Percentiles rank a stretch among this genome's conserved stretches.
Evolutionary conservation across 139 green algal species (phyloP).

Genomic region (Chlorella sp.): DNA sequence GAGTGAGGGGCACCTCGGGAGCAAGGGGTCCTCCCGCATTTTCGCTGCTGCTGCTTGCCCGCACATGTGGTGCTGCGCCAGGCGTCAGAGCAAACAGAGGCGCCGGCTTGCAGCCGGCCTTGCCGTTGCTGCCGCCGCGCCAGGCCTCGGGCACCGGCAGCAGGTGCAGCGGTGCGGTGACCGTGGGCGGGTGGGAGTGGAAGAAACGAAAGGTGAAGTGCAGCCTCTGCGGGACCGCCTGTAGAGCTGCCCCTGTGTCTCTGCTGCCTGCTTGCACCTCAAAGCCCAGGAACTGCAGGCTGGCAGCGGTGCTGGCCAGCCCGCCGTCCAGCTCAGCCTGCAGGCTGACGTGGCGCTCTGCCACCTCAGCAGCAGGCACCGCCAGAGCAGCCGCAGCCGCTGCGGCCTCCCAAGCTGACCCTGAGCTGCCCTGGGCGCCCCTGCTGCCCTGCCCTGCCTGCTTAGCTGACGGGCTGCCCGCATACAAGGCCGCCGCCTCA

Average conservation of each 20-base stretch:
- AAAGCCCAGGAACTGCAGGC: constrained; percentile 22
- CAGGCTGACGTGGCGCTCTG: neutral
- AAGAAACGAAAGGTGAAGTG: constrained; percentile 16
- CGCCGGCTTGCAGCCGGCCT: too few relatives aligned
- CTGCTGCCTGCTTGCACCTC: neutral
- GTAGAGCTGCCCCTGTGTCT: constrained; percentile 4
- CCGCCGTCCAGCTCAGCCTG: neutral
- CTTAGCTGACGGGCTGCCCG: neutral
- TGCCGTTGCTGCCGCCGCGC: neutral
- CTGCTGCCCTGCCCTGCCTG: neutral
- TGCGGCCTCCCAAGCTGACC: neutral
- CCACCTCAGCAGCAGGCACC: neutral
- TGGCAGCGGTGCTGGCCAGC: neutral
- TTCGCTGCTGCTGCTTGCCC: too few relatives aligned
- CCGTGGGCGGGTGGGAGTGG: neutral
- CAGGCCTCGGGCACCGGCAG: neutral
- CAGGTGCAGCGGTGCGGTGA: constrained; percentile 17
- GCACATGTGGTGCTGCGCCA: neutral
- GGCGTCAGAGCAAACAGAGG: constrained; percentile 34
- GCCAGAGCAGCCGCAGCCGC: neutral
- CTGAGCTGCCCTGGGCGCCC: neutral
- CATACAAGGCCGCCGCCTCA: neutral
- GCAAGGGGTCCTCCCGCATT: neutral
- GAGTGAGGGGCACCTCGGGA: neutral
- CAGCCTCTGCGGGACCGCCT: neutral